Conservation (phyloP, 148 eudicot species). For the Nepenthes mirabilis region DNA sequence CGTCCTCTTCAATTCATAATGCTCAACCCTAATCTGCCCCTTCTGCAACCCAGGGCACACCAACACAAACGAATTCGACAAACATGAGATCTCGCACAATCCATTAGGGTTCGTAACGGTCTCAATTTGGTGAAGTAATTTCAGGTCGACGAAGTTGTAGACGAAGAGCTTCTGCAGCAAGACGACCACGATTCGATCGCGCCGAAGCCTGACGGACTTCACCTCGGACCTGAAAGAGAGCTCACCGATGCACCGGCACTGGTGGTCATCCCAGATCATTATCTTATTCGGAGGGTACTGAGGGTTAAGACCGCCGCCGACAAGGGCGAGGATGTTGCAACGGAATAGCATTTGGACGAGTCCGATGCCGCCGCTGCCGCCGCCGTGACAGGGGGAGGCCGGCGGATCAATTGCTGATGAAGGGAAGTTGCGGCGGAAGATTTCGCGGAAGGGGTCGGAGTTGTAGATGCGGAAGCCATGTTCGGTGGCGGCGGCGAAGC, state of each 20-base stretch:
- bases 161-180: conserved; percentile 37
- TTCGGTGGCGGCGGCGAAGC: conserved; percentile 43
- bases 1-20: conserved; percentile 38
- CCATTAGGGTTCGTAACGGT: conserved; percentile 58
- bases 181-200: conserved; percentile 43
- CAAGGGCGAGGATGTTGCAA: conserved; percentile 33
- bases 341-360: conserved; percentile 51
- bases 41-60: conserved; percentile 53
- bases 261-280: conserved; percentile 59
- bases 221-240: conserved; percentile 41
- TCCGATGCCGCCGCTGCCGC: conserved; percentile 20
- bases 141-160: conserved; percentile 47
- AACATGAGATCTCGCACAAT: conserved; percentile 51
- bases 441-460: conserved; percentile 29
- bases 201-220: conserved; percentile 40
- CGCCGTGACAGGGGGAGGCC: conserved; percentile 12
- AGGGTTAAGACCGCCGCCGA: conserved; percentile 31
- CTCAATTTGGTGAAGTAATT: conserved; percentile 45
- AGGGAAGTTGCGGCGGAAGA: conserved; percentile 22
- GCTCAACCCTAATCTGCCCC: conserved; percentile 69
- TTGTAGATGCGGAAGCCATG: conserved; percentile 44
- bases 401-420: conserved; percentile 6
- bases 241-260: conserved; percentile 39
- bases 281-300: conserved; percentile 35
- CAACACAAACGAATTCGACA: conserved; percentile 28